These are phyloP conservation scores for Nothopassalora personata DNA, from an alignment of 2,329 filamentous ascomycete species.

Conservation along the genomic window DNA sequence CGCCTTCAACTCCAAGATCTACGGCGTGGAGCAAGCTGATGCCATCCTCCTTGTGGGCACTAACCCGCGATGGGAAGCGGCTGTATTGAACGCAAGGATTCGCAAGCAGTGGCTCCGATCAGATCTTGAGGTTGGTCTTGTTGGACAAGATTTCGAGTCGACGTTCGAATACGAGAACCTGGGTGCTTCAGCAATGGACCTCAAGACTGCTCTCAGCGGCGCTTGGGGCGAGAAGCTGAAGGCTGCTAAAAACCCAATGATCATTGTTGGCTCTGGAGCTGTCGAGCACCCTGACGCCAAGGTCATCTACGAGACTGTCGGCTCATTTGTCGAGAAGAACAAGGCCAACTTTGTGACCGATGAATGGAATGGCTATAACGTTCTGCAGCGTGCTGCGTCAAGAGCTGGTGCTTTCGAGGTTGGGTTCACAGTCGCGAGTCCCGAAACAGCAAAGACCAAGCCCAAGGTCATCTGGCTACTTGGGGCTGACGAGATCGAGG, in stretches of 20 bases:
- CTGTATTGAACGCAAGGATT: slow-evolving; percentile 91
- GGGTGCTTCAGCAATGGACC: slow-evolving; percentile 67
- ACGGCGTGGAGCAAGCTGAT: slow-evolving; percentile 90
- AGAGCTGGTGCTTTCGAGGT: slow-evolving; percentile 91
- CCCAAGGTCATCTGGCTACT: slow-evolving; percentile 97
- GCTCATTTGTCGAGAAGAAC: slow-evolving; percentile 89
- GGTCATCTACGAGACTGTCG: slow-evolving; percentile 86
- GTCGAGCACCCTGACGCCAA: slow-evolving; percentile 89
- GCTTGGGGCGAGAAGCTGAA: slow-evolving; percentile 90
- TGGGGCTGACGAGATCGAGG: slow-evolving; percentile 83
- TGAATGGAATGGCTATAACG: slow-evolving; percentile 97
- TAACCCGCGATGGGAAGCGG: slow-evolving; percentile 92
- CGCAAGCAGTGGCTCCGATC: slow-evolving; percentile 97
- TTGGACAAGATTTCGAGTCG: slow-evolving; percentile 86
- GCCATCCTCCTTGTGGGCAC: slow-evolving; percentile 87
- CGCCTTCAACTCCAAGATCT: slow-evolving; percentile 92
- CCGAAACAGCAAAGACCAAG: slow-evolving; percentile 73
- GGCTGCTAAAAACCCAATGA: slow-evolving; percentile 87
- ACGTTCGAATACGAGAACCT: slow-evolving; percentile 95
- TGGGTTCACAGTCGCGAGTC: slow-evolving; percentile 83
- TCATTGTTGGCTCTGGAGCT: slow-evolving; percentile 86
- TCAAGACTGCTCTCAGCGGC: slow-evolving; percentile 81
- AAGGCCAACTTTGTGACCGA: slow-evolving; percentile 77
- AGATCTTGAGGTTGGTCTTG: slow-evolving; percentile 84
- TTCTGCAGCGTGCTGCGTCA: slow-evolving; percentile 89